Conservation (phyloP, 139 green algal genomes). For the Chlorella sp. region DNA sequence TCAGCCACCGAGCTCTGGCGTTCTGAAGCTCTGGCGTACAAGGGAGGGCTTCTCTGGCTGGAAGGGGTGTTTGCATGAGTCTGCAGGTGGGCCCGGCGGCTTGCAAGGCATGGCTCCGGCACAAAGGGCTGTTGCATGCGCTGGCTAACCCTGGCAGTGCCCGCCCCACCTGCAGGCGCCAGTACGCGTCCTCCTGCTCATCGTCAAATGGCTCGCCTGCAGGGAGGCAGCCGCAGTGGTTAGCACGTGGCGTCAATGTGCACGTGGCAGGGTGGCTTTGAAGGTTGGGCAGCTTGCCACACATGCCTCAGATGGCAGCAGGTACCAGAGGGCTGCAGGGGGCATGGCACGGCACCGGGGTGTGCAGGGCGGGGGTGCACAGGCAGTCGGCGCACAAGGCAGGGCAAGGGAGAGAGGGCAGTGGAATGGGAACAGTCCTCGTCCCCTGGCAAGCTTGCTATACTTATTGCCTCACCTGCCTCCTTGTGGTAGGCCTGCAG, state of each 20-base stretch:
- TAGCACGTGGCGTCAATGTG: neutral
- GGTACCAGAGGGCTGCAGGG: too few species aligned
- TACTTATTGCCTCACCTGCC: neutral
- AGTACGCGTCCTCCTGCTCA: constrained; percentile 28
- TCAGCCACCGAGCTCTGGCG: neutral
- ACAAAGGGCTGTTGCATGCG: neutral
- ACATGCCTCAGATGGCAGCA: too few species aligned
- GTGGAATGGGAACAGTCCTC: neutral
- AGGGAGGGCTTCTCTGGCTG: too few species aligned
- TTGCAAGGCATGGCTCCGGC: neutral
- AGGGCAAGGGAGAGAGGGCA: neutral
- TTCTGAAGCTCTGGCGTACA: too few species aligned
- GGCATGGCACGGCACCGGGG: too few species aligned
- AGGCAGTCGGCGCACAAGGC: neutral
- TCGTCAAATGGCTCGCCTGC: constrained; percentile 36
- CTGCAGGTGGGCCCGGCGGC: too few species aligned
- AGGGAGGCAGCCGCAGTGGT: too few species aligned
- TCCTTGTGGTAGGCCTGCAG: constrained; percentile 28
- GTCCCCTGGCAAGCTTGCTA: neutral
- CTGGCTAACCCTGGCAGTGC: neutral
- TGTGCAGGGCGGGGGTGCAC: too few species aligned
- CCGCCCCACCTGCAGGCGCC: constrained; percentile 10
- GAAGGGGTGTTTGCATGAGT: too few species aligned
- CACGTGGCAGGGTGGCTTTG: too few species aligned
- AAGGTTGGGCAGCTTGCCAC: too few species aligned